phyloP scores from a whole-genome alignment of 2,329 filamentous ascomycete species.

The Xylaria sp. region DNA sequence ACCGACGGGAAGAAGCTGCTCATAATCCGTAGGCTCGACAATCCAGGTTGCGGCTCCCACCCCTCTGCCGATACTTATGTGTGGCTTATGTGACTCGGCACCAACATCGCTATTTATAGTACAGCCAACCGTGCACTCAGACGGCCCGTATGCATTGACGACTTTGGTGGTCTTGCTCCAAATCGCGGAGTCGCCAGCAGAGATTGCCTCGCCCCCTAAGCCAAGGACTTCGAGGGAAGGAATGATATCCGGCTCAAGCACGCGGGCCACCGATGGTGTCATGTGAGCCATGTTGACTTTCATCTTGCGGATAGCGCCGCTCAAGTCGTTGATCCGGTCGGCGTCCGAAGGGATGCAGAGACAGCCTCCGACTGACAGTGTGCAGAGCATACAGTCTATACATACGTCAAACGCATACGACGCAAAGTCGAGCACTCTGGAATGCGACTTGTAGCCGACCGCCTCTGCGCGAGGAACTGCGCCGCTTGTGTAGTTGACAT shows the following conservation, averaged over 20 bases:
- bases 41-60: constrained; percentile 62
- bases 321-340: constrained; percentile 62
- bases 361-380: constrained; percentile 60
- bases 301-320: constrained; percentile 56
- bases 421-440: constrained; percentile 59
- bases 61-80: constrained; percentile 59
- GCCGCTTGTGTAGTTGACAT: constrained; percentile 59
- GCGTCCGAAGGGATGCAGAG: constrained; percentile 66
- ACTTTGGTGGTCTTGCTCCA: constrained; percentile 60
- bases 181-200: constrained; percentile 57
- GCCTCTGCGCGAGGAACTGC: constrained; percentile 55
- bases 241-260: constrained; percentile 58
- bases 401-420: constrained; percentile 66
- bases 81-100: constrained; percentile 47
- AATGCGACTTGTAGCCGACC: constrained; percentile 55
- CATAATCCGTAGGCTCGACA: constrained; percentile 58
- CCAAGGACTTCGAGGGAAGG: constrained; percentile 59
- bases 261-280: constrained; percentile 61
- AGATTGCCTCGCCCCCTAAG: constrained; percentile 64
- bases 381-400: constrained; percentile 65
- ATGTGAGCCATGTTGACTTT: constrained; percentile 61
- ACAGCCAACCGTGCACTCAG: constrained; percentile 64
- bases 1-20: constrained; percentile 59
- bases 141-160: constrained; percentile 64
- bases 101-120: constrained; percentile 58